phyloP scores from a whole-genome alignment of 2,329 filamentous ascomycete species.

The Graphium sp. region DNA sequence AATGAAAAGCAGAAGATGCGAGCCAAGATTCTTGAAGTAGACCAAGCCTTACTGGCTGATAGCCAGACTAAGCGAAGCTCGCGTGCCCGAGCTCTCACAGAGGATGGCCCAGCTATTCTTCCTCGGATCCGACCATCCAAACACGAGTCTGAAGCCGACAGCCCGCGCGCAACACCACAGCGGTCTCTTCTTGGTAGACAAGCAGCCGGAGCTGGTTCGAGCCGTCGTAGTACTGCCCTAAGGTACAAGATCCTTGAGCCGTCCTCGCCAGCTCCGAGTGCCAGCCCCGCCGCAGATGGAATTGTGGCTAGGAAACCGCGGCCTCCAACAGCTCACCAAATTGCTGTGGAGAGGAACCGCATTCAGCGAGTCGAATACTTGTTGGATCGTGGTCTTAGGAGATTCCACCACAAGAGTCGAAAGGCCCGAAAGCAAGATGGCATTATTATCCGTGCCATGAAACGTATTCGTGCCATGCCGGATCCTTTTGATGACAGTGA shows the following conservation, averaged over 20 bases:
- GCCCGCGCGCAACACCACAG: conserved; percentile 23
- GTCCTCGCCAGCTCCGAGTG: conserved; percentile 46
- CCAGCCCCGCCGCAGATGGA: conserved; percentile 29
- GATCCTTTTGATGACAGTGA: conserved; percentile 49
- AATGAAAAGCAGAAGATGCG: conserved; percentile 58
- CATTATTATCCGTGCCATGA: conserved; percentile 48
- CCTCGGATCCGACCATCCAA: conserved; percentile 46
- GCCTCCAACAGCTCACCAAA: conserved; percentile 65
- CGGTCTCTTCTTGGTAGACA: conserved; percentile 5
- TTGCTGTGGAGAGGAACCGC: conserved; percentile 64
- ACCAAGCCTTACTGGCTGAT: conserved; percentile 51
- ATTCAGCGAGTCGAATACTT: conserved; percentile 70
- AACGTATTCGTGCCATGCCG: conserved; percentile 37
- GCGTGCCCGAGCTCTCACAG: conserved; percentile 21
- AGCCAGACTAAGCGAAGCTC: conserved; percentile 39
- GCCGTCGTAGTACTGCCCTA: conserved; percentile 26
- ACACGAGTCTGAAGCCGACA: conserved; percentile 32
- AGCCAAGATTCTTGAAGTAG: conserved; percentile 57
- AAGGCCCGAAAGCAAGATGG: conserved; percentile 48
- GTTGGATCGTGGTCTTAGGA: conserved; percentile 56
- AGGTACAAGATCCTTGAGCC: conserved; percentile 45
- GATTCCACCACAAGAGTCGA: conserved; percentile 45
- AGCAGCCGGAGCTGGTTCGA: conserved; percentile 8
- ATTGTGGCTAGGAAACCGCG: conserved; percentile 47
- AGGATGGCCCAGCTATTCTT: conserved; percentile 41